phyloP scores from a whole-genome alignment of 1,139 yeast genomes.

The Suhomyces bribrorum region DNA sequence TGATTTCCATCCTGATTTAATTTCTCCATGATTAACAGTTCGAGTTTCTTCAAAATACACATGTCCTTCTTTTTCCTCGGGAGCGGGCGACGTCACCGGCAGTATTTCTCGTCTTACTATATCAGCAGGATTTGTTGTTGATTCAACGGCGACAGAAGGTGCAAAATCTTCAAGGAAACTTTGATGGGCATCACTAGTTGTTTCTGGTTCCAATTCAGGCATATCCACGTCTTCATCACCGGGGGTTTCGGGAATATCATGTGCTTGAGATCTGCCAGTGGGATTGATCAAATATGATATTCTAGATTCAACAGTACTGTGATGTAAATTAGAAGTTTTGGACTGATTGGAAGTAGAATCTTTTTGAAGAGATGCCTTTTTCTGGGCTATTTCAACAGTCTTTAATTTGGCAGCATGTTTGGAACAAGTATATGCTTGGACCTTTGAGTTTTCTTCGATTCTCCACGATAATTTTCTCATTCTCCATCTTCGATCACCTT shows the following conservation, averaged over 20 bases:
- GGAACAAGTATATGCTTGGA: slow-evolving; percentile 59
- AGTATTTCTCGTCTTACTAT: slow-evolving; percentile 16
- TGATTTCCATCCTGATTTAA: slow-evolving; percentile 92
- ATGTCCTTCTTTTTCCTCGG: slow-evolving; percentile 26
- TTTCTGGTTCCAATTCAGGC: slow-evolving; percentile 9
- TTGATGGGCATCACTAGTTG: slow-evolving; percentile 16
- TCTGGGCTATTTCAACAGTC: slow-evolving; percentile 48
- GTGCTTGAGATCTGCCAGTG: slow-evolving; percentile 12
- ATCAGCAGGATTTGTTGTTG: slow-evolving; percentile 31
- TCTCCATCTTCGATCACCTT: slow-evolving; percentile 75
- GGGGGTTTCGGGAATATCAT: slow-evolving; percentile 1
- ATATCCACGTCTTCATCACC: slow-evolving; percentile 9
- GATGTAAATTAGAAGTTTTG: slow-evolving; percentile 30
- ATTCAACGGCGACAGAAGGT: slow-evolving; percentile 20
- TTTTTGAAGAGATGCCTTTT: slow-evolving; percentile 16
- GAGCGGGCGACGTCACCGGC: slow-evolving; percentile 1
- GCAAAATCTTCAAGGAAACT: slow-evolving; percentile 12
- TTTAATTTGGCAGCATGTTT: slow-evolving; percentile 53
- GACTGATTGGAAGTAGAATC: slow-evolving; percentile 12
- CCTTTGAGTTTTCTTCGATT: slow-evolving; percentile 76
- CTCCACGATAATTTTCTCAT: slow-evolving; percentile 90
- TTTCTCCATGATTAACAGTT: slow-evolving; percentile 73
- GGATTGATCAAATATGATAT: slow-evolving; percentile 21
- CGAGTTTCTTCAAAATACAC: slow-evolving; percentile 71
- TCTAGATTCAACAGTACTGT: slow-evolving; percentile 41